Evolutionary conservation across 495 filamentous ascomycete genomes (phyloP).

Genomic region (Talaromyces stipitatus): DNA sequence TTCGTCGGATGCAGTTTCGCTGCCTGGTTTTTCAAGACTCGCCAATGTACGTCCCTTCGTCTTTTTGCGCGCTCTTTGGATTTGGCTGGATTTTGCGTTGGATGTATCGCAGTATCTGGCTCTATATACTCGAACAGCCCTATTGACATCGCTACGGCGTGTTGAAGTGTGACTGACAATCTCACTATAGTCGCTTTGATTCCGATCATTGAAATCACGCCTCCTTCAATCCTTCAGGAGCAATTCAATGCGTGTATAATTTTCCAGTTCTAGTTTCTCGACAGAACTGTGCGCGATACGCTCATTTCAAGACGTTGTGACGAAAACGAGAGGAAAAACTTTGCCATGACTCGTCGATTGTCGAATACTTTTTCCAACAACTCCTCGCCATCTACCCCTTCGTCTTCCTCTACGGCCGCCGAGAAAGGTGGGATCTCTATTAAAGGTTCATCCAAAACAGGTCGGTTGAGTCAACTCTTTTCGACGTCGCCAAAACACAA

Average conservation of each 20-base stretch:
- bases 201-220: neutral
- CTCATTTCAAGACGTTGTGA: neutral
- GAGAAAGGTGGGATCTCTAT: slow-evolving; percentile 41
- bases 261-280: neutral
- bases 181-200: neutral
- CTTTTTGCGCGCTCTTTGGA: neutral
- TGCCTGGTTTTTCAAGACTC: neutral
- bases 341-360: slow-evolving; percentile 50
- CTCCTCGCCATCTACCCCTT: slow-evolving; percentile 36
- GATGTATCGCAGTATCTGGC: neutral
- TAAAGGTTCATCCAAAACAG: slow-evolving; percentile 56
- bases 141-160: too few species aligned
- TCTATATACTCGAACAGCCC: neutral
- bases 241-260: neutral
- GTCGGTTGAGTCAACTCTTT: slow-evolving; percentile 52
- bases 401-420: slow-evolving; percentile 32
- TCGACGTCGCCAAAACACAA: slow-evolving; percentile 51
- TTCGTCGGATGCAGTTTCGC: slow-evolving; percentile 3
- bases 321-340: slow-evolving; percentile 1
- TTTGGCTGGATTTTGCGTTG: neutral
- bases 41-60: neutral
- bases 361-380: slow-evolving; percentile 38
- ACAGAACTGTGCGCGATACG: neutral
- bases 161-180: neutral
- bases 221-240: neutral